Conservation (phyloP, 768 basidiomycete species). For the Rhizopogon sp. region DNA sequence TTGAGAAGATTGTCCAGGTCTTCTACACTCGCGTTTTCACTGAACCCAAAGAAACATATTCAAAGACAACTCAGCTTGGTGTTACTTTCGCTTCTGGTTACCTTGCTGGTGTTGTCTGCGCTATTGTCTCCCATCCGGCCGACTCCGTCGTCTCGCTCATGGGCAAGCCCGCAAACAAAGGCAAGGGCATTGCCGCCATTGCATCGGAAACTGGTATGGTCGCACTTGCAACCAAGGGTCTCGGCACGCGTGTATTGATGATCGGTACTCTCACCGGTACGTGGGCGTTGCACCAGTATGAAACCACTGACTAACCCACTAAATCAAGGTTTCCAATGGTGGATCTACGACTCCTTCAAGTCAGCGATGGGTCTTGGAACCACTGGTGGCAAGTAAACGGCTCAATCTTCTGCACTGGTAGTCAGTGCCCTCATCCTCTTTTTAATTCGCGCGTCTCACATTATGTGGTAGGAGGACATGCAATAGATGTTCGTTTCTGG, state of each 20-base stretch:
- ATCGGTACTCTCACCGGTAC: conserved; percentile 55
- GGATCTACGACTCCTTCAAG: conserved; percentile 92
- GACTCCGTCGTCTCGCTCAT: conserved; percentile 92
- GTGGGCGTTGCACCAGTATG: not conserved
- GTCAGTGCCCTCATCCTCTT: not conserved
- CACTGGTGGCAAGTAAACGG: conserved; percentile 76
- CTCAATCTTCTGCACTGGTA: not conserved
- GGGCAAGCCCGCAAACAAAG: conserved; percentile 84
- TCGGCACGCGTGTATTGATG: conserved; percentile 84
- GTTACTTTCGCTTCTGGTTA: conserved; percentile 90
- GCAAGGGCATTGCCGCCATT: conserved; percentile 70
- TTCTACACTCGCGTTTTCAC: conserved; percentile 90
- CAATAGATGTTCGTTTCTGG: conserved; percentile 4
- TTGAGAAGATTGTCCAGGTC: conserved; percentile 79
- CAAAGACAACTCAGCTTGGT: conserved; percentile 81
- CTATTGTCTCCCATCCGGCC: conserved; percentile 94
- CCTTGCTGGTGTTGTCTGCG: conserved; percentile 93
- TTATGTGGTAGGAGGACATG: conserved; percentile 6
- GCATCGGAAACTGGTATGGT: conserved; percentile 64
- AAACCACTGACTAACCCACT: not conserved
- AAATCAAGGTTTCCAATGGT: conserved; percentile 79
- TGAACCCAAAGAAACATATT: conserved; percentile 69
- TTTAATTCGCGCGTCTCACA: not conserved
- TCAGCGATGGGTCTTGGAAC: conserved; percentile 79
- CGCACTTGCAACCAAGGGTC: conserved; percentile 75